Base-by-base conservation (phyloP, 768 basidiomycete species). In the Xerocomellus chrysenteron region DNA sequence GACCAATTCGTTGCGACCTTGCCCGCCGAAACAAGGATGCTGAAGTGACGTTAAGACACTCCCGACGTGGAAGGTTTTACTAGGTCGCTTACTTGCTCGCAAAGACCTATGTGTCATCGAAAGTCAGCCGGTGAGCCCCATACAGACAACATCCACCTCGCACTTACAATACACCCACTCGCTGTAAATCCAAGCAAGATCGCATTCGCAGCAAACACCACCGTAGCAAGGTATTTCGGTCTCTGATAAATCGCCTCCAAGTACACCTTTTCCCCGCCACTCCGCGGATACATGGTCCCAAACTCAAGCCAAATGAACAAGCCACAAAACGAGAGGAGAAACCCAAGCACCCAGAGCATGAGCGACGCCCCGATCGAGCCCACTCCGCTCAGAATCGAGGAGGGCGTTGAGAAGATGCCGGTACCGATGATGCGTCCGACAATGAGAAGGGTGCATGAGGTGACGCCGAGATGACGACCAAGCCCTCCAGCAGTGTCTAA, bases 201-300 rank as follows among this genome's bases (percentile, higher is more conserved):
- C 0, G 80, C 78, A 45, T 79, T 80, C 35, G 68, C 62, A 2
- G 81, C 77, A 52, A 82, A 83, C 10, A 82, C 64, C 7, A 78
- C 69, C 0, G 82, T 83, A 2, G 75, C 77, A 2, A 83, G 69
- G 49, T 76, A 78, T 54, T 69, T 75, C 5, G 82, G 82, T 41
- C 65, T 74, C 47, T 65, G 71, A 64, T 83, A 85, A 1, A 81
- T 73, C 0, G 78, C 81, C 61, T 85, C 84, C 21, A 84, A 69
- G 58, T 85, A 85, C 2, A 85, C 83, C 64, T 86, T 85, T 63
- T 85, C 84, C 8, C 83, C 82, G 10, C 84, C 82, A 13, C 80
- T 82, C 1, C 82, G 75, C 6, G 82, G 84, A 59, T 80, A 81
- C 82, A 85, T 85, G 3, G 82, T 82, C 5, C 84, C 84, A 50